Evolutionary conservation across 805 yeast species (phyloP).

Genomic region (Wickerhamiella dianesei): DNA sequence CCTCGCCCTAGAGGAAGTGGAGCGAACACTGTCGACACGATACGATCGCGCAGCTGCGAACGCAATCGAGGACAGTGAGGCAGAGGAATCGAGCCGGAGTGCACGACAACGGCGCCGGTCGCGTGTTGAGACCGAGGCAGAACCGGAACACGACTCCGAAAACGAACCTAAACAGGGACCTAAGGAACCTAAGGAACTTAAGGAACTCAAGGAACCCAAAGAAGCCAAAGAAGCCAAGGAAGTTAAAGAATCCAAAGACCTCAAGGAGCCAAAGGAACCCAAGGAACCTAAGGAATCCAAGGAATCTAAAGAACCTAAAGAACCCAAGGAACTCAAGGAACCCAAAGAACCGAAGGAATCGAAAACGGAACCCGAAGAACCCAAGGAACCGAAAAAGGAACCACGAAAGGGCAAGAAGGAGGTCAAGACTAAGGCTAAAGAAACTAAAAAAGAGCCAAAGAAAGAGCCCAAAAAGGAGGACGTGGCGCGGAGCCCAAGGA

Average conservation of each 20-base stretch:
- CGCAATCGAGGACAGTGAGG: conserved; percentile 30
- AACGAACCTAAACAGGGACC: conserved; percentile 15
- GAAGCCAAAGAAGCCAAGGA: background rate
- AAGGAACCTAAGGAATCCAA: conserved; percentile 1
- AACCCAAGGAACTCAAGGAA: conserved; percentile 10
- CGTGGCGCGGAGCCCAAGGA: conserved; percentile 7
- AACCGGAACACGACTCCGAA: conserved; percentile 19
- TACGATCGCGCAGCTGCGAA: conserved; percentile 51
- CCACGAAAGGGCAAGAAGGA: background rate
- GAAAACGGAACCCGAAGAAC: conserved; percentile 2
- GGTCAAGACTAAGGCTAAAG: background rate
- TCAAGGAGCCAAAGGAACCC: conserved; percentile 10
- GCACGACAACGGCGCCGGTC: conserved; percentile 7
- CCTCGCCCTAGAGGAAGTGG: conserved; percentile 38
- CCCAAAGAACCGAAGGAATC: conserved; percentile 13
- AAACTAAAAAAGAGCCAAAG: background rate
- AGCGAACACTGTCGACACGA: conserved; percentile 39
- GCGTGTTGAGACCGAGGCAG: conserved; percentile 29
- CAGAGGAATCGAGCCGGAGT: conserved; percentile 22
- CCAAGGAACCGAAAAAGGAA: background rate
- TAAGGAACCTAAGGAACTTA: conserved; percentile 6
- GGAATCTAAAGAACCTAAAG: background rate
- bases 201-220: background rate
- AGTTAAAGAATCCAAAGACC: too few species aligned
- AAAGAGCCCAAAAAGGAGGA: conserved; percentile 1